Conservation (phyloP, 2,329 filamentous ascomycete species). For the Scedosporium apiospermum region DNA sequence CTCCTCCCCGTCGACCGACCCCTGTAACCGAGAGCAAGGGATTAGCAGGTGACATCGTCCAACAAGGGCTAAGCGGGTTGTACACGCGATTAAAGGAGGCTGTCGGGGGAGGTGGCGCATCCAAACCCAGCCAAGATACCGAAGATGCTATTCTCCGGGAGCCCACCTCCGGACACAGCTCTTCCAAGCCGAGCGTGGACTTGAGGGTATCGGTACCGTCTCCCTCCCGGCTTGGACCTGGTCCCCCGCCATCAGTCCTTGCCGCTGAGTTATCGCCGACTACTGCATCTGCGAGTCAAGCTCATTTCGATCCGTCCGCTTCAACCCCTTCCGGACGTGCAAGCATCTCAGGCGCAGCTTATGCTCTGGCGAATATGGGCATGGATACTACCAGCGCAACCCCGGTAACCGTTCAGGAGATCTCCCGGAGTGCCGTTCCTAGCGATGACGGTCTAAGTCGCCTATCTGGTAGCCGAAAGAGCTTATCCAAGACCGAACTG, state of each 20-base stretch:
- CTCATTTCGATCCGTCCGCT: neutral
- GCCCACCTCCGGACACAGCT: constrained; percentile 30
- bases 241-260: constrained; percentile 12
- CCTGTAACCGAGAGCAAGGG: constrained; percentile 57
- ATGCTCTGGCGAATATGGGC: constrained; percentile 1
- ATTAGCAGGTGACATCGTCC: constrained; percentile 62
- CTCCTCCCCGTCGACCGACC: constrained; percentile 53
- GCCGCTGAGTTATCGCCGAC: neutral
- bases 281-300: neutral
- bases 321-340: neutral
- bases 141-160: constrained; percentile 36
- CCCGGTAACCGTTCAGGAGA: neutral
- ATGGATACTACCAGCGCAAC: neutral
- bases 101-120: constrained; percentile 56
- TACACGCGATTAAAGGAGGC: constrained; percentile 79
- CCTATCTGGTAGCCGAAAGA: neutral
- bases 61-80: constrained; percentile 79
- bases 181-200: constrained; percentile 27
- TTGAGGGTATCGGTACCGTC: constrained; percentile 32
- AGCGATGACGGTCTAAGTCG: constrained; percentile 4
- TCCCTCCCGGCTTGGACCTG: constrained; percentile 30
- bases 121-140: constrained; percentile 24
- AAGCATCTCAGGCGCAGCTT: constrained; percentile 1
- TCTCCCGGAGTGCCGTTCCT: neutral
- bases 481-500: neutral